Percentiles rank a stretch among this genome's conserved stretches.
phyloP scores from a whole-genome alignment of 495 filamentous ascomycete species.

The Daldinia caldariorum region DNA sequence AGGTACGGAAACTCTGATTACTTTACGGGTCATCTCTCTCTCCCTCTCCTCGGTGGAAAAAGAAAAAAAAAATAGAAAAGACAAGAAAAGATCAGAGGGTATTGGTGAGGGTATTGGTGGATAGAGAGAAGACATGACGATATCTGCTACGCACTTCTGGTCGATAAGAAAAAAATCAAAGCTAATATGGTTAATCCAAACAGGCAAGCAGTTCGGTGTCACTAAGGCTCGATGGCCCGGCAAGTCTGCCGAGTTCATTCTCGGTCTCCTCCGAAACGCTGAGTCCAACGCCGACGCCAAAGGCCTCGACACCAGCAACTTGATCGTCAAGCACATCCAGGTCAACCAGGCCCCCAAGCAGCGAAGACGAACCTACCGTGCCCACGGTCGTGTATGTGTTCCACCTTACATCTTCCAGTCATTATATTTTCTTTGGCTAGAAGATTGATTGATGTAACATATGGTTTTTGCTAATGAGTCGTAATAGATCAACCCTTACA shows the following conservation, averaged over 20 bases:
- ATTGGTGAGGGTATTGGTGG: neutral
- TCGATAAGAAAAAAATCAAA: neutral
- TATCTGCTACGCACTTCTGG: neutral
- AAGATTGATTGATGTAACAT: neutral
- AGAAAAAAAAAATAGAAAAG: too few species aligned
- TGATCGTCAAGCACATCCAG: constrained; percentile 99
- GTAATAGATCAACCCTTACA: constrained; percentile 95
- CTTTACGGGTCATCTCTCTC: neutral
- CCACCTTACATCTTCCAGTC: neutral
- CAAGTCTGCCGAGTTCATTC: constrained; percentile 98
- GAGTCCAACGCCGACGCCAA: constrained; percentile 99
- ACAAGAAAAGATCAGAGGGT: neutral
- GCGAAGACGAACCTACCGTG: constrained; percentile 97
- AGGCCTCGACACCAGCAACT: constrained; percentile 95
- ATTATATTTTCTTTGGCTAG: neutral
- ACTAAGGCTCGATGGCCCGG: constrained; percentile 96
- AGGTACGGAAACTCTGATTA: constrained; percentile 71
- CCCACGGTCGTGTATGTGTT: constrained; percentile 95
- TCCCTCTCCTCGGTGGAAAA: too few species aligned
- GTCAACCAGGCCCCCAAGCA: constrained; percentile 99
- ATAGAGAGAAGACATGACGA: neutral
- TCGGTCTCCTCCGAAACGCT: constrained; percentile 97
- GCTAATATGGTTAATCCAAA: constrained; percentile 49
- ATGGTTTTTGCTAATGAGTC: constrained; percentile 26
- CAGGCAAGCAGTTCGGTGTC: constrained; percentile 99